Conservation (phyloP, 108 stramenopile genomes). For the Aurantiochytrium sp. region DNA sequence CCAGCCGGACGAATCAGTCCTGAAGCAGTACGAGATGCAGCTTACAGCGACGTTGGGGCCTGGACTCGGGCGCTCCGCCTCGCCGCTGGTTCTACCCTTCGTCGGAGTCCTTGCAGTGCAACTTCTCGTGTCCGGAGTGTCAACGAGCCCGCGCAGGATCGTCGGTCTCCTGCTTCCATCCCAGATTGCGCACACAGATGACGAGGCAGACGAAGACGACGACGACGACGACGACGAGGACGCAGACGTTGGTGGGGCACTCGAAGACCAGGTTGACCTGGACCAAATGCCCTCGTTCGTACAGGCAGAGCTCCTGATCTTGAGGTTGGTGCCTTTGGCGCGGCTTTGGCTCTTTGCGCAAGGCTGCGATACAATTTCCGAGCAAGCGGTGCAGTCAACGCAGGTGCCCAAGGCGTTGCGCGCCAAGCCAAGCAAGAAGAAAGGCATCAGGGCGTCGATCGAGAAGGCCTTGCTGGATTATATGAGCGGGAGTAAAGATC, state of each 20-base stretch:
- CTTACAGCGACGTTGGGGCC: background rate
- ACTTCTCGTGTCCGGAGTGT: background rate
- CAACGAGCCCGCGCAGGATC: background rate
- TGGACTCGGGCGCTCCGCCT: background rate
- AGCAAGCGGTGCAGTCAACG: background rate
- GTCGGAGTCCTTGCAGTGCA: background rate
- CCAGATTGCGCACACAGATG: background rate
- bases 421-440: background rate
- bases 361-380: background rate
- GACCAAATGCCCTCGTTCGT: background rate
- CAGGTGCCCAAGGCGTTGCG: background rate
- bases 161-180: background rate
- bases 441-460: background rate
- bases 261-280: background rate
- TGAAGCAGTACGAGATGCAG: constrained; percentile 28
- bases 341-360: background rate
- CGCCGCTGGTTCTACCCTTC: constrained; percentile 11
- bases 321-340: background rate
- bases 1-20: background rate
- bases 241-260: no score
- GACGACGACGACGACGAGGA: background rate
- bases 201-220: background rate
- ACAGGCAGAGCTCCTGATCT: background rate
- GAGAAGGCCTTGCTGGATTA: background rate
- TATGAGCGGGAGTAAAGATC: background rate